phyloP scores from a whole-genome alignment of 2,329 filamentous ascomycete species.

The Ceratocystis eucalypticola region DNA sequence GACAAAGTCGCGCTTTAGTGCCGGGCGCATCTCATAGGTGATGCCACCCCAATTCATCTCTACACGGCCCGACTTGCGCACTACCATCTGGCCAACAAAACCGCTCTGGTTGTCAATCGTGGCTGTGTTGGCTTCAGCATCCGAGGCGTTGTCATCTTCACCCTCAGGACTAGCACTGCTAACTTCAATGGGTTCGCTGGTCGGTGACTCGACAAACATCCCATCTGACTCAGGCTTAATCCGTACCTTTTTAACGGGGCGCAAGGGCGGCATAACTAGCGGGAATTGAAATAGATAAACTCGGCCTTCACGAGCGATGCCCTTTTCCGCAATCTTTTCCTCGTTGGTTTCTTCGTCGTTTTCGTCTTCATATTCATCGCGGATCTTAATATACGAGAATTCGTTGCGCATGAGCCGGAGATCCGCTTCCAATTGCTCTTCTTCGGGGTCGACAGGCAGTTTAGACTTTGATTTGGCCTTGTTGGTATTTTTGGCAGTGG shows the following conservation, averaged over 20 bases:
- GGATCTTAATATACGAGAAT: conserved; percentile 22
- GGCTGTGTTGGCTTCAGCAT: conserved; percentile 25
- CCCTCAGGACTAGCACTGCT: conserved; percentile 23
- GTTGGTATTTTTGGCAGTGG: conserved; percentile 22
- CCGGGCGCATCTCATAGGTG: conserved; percentile 38
- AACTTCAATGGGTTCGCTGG: conserved; percentile 18
- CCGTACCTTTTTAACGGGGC: conserved; percentile 20
- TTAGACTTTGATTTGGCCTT: conserved; percentile 20
- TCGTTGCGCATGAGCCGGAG: conserved; percentile 32
- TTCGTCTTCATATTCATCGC: conserved; percentile 6
- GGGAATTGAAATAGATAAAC: conserved; percentile 54
- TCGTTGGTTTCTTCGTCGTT: conserved; percentile 19
- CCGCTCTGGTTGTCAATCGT: conserved; percentile 38
- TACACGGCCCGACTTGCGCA: conserved; percentile 48
- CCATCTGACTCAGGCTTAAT: conserved; percentile 19
- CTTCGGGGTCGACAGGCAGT: conserved; percentile 17
- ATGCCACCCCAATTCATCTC: conserved; percentile 51
- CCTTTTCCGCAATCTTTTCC: conserved; percentile 18
- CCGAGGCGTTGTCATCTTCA: conserved; percentile 23
- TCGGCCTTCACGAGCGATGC: conserved; percentile 33
- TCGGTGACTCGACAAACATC: conserved; percentile 10
- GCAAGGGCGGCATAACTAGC: conserved; percentile 45
- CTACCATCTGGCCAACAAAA: conserved; percentile 45
- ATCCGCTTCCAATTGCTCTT: conserved; percentile 28
- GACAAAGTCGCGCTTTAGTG: conserved; percentile 41